Percentiles rank a stretch among this genome's conserved stretches.
Conservation (phyloP, 495 filamentous ascomycete species). For the Lentithecium fluviatile region DNA sequence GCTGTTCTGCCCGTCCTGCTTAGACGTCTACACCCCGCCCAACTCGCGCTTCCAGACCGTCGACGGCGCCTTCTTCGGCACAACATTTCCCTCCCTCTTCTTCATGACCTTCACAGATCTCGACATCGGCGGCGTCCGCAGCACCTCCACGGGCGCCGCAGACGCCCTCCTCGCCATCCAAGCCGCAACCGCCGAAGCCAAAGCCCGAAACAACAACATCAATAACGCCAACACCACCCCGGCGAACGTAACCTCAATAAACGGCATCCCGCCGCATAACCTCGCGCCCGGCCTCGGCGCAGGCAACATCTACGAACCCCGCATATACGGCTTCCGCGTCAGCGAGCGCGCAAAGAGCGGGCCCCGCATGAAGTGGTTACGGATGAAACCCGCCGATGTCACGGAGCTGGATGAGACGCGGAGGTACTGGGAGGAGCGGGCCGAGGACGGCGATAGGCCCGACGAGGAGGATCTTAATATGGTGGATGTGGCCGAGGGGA, state of each 20-base stretch:
- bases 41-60: slow-evolving; percentile 97
- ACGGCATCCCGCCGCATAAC: slow-evolving; percentile 79
- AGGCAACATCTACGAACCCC: slow-evolving; percentile 85
- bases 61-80: slow-evolving; percentile 98
- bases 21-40: slow-evolving; percentile 95
- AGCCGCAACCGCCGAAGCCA: slow-evolving; percentile 20
- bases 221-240: too few species aligned
- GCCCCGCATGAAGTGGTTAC: slow-evolving; percentile 94
- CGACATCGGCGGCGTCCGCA: slow-evolving; percentile 55
- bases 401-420: slow-evolving; percentile 77
- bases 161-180: slow-evolving; percentile 30
- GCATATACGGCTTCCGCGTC: slow-evolving; percentile 95
- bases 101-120: slow-evolving; percentile 98
- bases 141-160: slow-evolving; percentile 16
- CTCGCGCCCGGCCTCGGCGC: slow-evolving; percentile 82
- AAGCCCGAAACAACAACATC: slow-evolving; percentile 33
- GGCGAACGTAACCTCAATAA: slow-evolving; percentile 62
- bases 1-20: slow-evolving; percentile 93
- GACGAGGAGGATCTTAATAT: slow-evolving; percentile 49
- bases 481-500: slow-evolving; percentile 48
- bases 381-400: slow-evolving; percentile 76
- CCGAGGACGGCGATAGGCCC: slow-evolving; percentile 42
- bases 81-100: slow-evolving; percentile 91
- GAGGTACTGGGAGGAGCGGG: slow-evolving; percentile 44
- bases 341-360: slow-evolving; percentile 81